These are phyloP conservation scores for Pilatotrama ljubarskyi DNA, from an alignment of 768 basidiomycete genomes.

Conservation along the genomic window DNA sequence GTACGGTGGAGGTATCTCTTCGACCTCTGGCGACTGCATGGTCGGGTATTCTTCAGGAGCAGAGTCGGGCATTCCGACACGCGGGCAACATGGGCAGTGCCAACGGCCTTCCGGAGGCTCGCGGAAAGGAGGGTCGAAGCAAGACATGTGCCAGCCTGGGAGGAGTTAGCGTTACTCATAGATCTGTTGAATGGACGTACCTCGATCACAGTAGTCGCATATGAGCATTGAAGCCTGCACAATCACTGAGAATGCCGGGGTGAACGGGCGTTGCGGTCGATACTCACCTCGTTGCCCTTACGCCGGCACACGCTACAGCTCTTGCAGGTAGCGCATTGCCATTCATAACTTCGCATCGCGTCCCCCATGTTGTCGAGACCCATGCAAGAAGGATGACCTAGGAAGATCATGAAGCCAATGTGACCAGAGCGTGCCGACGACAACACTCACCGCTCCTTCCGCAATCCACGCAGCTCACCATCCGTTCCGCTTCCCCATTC, in stretches of 20 bases:
- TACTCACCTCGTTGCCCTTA: slow-evolving; percentile 86
- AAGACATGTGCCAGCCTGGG: slow-evolving; percentile 83
- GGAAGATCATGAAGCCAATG: slow-evolving; percentile 4
- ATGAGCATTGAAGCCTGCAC: slow-evolving; percentile 76
- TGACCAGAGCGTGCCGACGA: background rate
- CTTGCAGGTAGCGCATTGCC: slow-evolving; percentile 93
- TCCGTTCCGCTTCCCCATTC: slow-evolving; percentile 54
- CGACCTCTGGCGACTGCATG: slow-evolving; percentile 2
- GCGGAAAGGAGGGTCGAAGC: slow-evolving; percentile 69
- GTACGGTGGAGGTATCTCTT: background rate
- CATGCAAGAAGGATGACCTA: slow-evolving; percentile 90
- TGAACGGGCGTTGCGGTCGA: background rate
- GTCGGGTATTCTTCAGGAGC: background rate
- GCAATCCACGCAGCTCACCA: slow-evolving; percentile 82
- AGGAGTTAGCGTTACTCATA: slow-evolving; percentile 1
- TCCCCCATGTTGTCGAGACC: slow-evolving; percentile 57
- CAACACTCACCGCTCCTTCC: slow-evolving; percentile 70
- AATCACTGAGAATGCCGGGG: background rate
- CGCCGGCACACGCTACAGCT: slow-evolving; percentile 82
- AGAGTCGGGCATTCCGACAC: slow-evolving; percentile 28
- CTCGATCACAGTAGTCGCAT: slow-evolving; percentile 94
- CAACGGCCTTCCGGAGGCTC: slow-evolving; percentile 75
- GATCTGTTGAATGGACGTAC: slow-evolving; percentile 31
- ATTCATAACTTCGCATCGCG: slow-evolving; percentile 69
- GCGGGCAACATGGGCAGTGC: slow-evolving; percentile 69